phyloP scores from a whole-genome alignment of 331 rosid genomes.

The Saraca asoca region DNA sequence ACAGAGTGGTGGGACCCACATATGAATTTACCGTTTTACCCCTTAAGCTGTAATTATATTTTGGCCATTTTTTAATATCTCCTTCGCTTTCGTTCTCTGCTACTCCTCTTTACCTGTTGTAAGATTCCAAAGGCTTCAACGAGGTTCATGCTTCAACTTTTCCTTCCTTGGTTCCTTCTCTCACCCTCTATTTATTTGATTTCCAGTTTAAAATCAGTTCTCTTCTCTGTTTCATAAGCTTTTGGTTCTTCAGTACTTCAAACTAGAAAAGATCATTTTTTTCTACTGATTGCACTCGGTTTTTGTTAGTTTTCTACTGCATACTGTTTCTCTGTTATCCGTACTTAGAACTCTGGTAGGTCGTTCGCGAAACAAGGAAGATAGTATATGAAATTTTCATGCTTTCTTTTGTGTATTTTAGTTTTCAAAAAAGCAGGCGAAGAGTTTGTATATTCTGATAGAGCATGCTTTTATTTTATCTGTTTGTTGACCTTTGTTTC shows the following conservation, averaged over 20 bases:
- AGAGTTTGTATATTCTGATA: conserved; percentile 24
- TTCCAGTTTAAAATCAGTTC: neutral
- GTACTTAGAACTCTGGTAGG: neutral
- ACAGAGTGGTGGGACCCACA: no score
- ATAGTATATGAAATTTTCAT: neutral
- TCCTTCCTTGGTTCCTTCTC: neutral
- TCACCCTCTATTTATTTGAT: neutral
- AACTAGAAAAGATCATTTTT: neutral
- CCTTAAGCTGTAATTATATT: no score
- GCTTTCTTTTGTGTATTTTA: neutral
- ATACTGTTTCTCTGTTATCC: neutral
- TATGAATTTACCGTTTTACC: no score
- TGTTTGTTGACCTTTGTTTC: conserved; percentile 20
- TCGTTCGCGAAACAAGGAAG: neutral
- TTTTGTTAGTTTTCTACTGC: neutral
- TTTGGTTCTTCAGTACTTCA: neutral
- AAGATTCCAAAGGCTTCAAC: conserved; percentile 10
- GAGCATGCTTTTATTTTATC: conserved; percentile 9
- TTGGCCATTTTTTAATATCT: neutral
- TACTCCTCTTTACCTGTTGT: neutral
- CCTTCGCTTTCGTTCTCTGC: neutral
- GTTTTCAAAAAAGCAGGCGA: neutral
- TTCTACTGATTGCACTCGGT: neutral
- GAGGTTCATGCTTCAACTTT: conserved; percentile 29
- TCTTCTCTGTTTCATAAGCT: neutral